Evolutionary conservation across 2,329 filamentous ascomycete genomes (phyloP).

Genomic region (Colletotrichum australisinense): DNA sequence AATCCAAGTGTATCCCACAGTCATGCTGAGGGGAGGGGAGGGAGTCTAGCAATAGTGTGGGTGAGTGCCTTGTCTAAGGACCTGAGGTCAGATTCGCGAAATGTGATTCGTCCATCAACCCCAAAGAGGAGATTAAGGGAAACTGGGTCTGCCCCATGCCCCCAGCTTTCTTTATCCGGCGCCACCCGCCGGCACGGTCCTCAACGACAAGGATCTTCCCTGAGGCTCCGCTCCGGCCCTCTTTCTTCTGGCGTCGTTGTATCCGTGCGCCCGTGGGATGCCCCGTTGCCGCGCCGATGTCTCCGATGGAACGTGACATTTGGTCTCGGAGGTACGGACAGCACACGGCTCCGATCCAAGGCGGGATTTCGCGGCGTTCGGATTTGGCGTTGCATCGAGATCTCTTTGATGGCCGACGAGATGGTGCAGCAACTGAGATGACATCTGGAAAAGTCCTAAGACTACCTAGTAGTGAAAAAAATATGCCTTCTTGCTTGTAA

Average conservation of each 20-base stretch:
- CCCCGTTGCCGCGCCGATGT: neutral
- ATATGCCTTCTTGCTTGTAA: too few relatives aligned
- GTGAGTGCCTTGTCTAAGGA: neutral
- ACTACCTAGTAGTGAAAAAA: too few relatives aligned
- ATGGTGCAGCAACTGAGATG: neutral
- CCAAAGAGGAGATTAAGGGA: neutral
- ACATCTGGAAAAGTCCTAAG: neutral
- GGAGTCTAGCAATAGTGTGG: neutral
- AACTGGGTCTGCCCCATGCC: constrained; percentile 16
- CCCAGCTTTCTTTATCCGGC: constrained; percentile 12
- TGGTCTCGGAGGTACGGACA: neutral
- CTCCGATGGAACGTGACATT: constrained; percentile 34
- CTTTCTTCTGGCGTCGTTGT: too few relatives aligned
- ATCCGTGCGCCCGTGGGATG: too few relatives aligned
- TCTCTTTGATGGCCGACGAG: neutral
- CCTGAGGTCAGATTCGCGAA: neutral
- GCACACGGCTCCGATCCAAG: neutral
- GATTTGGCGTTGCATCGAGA: neutral
- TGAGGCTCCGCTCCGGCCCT: constrained; percentile 20
- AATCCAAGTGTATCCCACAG: neutral
- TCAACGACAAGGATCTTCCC: neutral
- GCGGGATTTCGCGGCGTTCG: neutral
- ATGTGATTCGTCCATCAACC: constrained; percentile 11
- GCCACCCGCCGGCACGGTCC: constrained; percentile 4
- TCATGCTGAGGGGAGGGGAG: neutral